These are phyloP conservation scores for Epichloe sp. DNA, from an alignment of 2,329 filamentous ascomycete species.

Conservation along the genomic window DNA sequence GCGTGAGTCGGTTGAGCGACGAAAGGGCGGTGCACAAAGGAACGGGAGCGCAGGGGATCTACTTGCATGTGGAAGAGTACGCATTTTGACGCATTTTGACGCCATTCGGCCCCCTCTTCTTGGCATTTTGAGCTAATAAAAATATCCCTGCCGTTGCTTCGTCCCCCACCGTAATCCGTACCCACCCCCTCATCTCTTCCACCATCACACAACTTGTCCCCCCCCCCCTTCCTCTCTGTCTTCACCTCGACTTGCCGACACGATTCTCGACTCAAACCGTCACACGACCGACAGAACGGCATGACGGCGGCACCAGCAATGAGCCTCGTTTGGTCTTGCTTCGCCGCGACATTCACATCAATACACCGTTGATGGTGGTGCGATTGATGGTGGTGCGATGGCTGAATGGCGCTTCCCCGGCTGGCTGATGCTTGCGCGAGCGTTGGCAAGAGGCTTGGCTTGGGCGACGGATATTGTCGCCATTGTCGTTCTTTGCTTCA, in stretches of 20 bases:
- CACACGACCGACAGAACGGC: no score
- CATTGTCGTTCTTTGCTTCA: conserved; percentile 19
- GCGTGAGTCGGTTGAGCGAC: conserved; percentile 41
- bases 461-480: conserved; percentile 20
- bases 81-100: conserved; percentile 29
- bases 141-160: no score
- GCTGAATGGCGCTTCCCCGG: neutral
- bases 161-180: no score
- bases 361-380: neutral
- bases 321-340: neutral
- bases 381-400: conserved; percentile 1
- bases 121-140: no score
- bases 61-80: conserved; percentile 48
- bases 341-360: neutral
- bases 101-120: conserved; percentile 23
- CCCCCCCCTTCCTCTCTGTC: neutral
- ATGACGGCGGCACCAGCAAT: neutral
- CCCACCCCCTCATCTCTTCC: neutral
- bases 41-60: conserved; percentile 49
- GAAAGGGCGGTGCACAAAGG: conserved; percentile 52
- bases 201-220: neutral
- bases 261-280: no score
- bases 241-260: neutral
- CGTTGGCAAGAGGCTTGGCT: conserved; percentile 15
- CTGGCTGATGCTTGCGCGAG: conserved; percentile 10